Percentiles rank a stretch among this genome's conserved stretches.
Conservation (phyloP, 169 alveolate species). For the Amoebophrya sp. region DNA sequence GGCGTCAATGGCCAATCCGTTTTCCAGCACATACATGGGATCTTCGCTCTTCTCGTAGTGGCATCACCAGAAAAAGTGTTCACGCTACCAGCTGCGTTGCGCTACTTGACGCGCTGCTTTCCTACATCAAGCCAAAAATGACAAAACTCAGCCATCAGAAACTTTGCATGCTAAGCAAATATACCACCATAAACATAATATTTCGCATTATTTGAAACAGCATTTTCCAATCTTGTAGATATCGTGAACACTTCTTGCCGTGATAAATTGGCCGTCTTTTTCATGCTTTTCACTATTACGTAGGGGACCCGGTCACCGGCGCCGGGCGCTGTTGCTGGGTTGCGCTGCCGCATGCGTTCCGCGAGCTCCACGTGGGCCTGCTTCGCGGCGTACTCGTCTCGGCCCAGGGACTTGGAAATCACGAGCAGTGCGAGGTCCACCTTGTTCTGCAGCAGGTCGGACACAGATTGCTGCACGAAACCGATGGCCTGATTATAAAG, state of each 20-base stretch:
- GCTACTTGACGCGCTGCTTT: neutral
- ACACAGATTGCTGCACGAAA: constrained; percentile 46
- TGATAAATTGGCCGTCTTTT: neutral
- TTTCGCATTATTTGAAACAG: too few relatives aligned
- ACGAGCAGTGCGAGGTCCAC: constrained; percentile 93
- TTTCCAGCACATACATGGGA: constrained; percentile 93
- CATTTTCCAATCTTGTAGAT: too few relatives aligned
- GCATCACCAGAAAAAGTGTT: too few relatives aligned
- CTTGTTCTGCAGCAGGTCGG: constrained; percentile 89
- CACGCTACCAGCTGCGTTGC: constrained; percentile 67
- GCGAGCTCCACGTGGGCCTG: constrained; percentile 99
- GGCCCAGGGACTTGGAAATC: constrained; percentile 92
- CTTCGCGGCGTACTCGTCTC: constrained; percentile 85
- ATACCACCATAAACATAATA: too few relatives aligned
- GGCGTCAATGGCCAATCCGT: constrained; percentile 93
- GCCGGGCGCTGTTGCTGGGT: constrained; percentile 92
- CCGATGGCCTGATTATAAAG: constrained; percentile 53
- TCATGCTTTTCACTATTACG: constrained; percentile 38
- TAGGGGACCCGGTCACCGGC: constrained; percentile 98
- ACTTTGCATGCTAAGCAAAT: constrained; percentile 35
- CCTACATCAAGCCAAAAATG: neutral
- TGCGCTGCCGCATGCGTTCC: constrained; percentile 87
- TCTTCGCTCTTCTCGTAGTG: constrained; percentile 98
- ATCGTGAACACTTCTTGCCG: too few relatives aligned
- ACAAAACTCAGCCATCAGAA: neutral